Percentiles rank a stretch among this genome's conserved stretches.
These are phyloP conservation scores for Euphorbia lathyris DNA, from an alignment of 345 rosid genomes.

Conservation along the genomic window DNA sequence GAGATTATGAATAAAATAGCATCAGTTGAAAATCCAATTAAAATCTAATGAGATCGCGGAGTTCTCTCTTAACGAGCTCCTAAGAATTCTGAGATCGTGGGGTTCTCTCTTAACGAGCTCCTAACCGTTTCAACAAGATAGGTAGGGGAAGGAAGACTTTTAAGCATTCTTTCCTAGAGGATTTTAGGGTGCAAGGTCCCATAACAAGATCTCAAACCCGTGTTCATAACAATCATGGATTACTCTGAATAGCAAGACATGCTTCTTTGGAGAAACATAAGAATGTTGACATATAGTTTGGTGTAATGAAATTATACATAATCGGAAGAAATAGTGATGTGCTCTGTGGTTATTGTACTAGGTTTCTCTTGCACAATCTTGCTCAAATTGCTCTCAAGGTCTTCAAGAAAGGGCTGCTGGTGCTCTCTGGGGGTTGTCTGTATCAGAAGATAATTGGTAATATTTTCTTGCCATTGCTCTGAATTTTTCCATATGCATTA, in stretches of 20 bases:
- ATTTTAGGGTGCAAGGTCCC: too few species aligned
- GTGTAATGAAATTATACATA: background rate
- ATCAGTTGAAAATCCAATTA: too few species aligned
- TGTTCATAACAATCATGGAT: too few species aligned
- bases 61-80: too few species aligned
- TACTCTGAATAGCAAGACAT: background rate
- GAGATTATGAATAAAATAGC: too few species aligned
- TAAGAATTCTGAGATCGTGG: too few species aligned
- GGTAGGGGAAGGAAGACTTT: too few species aligned
- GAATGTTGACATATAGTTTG: background rate
- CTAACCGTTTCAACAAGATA: too few species aligned
- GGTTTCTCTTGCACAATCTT: constrained; percentile 39
- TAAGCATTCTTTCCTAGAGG: too few species aligned
- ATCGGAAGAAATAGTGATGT: background rate
- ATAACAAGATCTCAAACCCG: too few species aligned
- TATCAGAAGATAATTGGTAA: constrained; percentile 36
- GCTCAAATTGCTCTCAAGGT: constrained; percentile 31
- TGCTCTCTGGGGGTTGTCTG: constrained; percentile 41
- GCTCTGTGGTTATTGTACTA: constrained; percentile 6
- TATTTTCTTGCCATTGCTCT: background rate
- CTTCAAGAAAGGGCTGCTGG: constrained; percentile 48
- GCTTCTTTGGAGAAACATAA: background rate
- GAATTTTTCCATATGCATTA: background rate
- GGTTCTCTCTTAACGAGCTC: too few species aligned
- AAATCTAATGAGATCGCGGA: too few species aligned